Evolutionary conservation across 2,329 filamentous ascomycete species (phyloP), one percentile per base, ranked within the genome.

Genomic region (Alternaria longipes): DNA sequence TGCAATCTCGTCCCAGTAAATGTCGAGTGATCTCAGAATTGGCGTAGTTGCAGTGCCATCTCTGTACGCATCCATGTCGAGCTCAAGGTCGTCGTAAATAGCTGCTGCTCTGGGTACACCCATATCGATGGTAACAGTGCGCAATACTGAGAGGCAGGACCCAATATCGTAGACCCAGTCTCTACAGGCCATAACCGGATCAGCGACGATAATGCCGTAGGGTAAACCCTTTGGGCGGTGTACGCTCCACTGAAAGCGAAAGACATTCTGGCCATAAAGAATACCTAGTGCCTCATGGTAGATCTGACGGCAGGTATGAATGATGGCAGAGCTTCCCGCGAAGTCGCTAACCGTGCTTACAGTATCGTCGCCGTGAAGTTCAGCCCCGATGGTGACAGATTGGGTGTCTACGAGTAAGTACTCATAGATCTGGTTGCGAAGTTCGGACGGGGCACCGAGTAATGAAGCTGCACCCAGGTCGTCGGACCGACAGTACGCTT

Each of bases 401-500:
- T 5, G 11, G 11, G 3, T 0, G 4, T 34, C 11, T 14, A 34
- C 11, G 9, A 34, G 32, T 11, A 34, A 14, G 14, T 34, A 34
- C 6, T 16, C 32, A 1, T 34, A 34, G 0, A 34, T 34, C 32
- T 36, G 32, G 32, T 36, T 36, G 14, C 32, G 14, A 14, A 36
- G 32, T 16, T 36, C 32, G 0, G 32, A 6, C 5, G 32, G 12
- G 32, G 16, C 16, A 16, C 12, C 12, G 32, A 36, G 32, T 16
- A 36, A 0, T 5, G 32, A 36, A 16, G 32, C 12, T 14, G 32
- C 14, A 36, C 32, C 14, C 0, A 6, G 32, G 12, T 14, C 32
- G 0, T 36, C 0, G 5, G 14, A 36, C 1, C 0, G 32, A 7
- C 2, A 16, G 14, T 8, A 36, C 32, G 16, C 32, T 36, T 16